Evolutionary conservation across 495 filamentous ascomycete genomes (phyloP), one percentile per base, ranked within the genome.

Genomic region (Evansstolkia leycettana): DNA sequence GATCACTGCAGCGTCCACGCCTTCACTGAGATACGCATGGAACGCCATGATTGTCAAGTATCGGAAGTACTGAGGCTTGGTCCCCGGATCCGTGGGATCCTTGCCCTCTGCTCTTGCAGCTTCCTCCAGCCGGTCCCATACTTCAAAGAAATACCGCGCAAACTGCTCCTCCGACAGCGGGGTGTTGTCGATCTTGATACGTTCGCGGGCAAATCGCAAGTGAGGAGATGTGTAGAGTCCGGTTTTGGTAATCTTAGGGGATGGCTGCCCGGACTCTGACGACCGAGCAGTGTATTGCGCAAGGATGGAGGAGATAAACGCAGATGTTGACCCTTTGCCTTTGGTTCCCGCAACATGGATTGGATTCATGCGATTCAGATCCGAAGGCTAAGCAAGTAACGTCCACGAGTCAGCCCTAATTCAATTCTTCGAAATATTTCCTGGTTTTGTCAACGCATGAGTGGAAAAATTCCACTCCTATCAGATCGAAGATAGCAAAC

Each of bases 261-360:
- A 52, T 9, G 40, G 48, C 32, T 46, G 52, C 39, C 17, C 55
- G 25, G 17, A 44, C 41, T 35, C 57, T 46, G 47, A 62, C 54
- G 34, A 57, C 44, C 36, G 59, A 5, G 59, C 36, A 31, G 57
- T 59, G 41, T 79, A 80, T 45, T 80, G 75, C 4, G 66, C 54
- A 4, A 82, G 62, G 39, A 75, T 72, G 12, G 71, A 68, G 25
- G 75, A 70, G 39, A 78, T 60, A 31, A 62, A 66, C 31, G 65
- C 53, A 15, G 63, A 60, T 27, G 64, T 64, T 25, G 63, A 63
- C 28, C 88, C 88, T 60, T 95, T 95, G 39, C 88, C 88, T 63
- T 95, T 95, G 9, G 87, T 94, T 26, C 88, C 88, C 9, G 87
- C 81, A 14, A 95, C 77, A 49, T 95, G 88, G 9, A 93, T 60